Evolutionary conservation across 345 rosid species (phyloP).

Genomic region (Geranium rotundifolium): DNA sequence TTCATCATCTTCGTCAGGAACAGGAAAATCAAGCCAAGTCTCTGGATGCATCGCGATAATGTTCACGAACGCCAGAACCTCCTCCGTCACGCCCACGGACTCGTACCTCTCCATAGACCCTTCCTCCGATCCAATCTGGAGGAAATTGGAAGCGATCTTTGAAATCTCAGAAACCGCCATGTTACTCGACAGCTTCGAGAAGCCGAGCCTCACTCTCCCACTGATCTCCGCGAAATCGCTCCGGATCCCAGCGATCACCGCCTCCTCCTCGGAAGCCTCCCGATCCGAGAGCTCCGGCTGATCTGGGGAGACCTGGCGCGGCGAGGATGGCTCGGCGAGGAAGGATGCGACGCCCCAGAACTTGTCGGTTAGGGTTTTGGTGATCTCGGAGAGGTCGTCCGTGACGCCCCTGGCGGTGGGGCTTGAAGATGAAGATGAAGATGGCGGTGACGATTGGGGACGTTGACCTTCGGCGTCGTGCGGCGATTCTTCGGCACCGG

Average conservation of each 20-base stretch:
- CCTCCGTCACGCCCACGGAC: constrained; percentile 73
- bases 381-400: constrained; percentile 74
- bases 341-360: constrained; percentile 92
- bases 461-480: neutral
- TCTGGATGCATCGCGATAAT: constrained; percentile 80
- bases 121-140: constrained; percentile 45
- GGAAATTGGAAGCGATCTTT: constrained; percentile 44
- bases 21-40: constrained; percentile 91
- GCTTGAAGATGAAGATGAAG: constrained; percentile 7
- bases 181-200: constrained; percentile 51
- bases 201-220: constrained; percentile 50
- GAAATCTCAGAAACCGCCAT: constrained; percentile 52
- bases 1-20: constrained; percentile 43
- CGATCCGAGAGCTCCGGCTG: neutral
- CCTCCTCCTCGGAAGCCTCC: constrained; percentile 14
- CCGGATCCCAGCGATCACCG: constrained; percentile 37
- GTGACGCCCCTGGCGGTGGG: constrained; percentile 58
- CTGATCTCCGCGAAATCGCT: constrained; percentile 63
- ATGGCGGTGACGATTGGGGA: constrained; percentile 9
- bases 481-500: constrained; percentile 9
- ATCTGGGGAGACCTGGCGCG: constrained; percentile 8
- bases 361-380: constrained; percentile 61
- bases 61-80: constrained; percentile 64
- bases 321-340: constrained; percentile 30
- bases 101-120: constrained; percentile 28